Percentiles rank a stretch among this genome's conserved stretches.
phyloP scores from a whole-genome alignment of 768 basidiomycete genomes.

The Leccinum boreale region DNA sequence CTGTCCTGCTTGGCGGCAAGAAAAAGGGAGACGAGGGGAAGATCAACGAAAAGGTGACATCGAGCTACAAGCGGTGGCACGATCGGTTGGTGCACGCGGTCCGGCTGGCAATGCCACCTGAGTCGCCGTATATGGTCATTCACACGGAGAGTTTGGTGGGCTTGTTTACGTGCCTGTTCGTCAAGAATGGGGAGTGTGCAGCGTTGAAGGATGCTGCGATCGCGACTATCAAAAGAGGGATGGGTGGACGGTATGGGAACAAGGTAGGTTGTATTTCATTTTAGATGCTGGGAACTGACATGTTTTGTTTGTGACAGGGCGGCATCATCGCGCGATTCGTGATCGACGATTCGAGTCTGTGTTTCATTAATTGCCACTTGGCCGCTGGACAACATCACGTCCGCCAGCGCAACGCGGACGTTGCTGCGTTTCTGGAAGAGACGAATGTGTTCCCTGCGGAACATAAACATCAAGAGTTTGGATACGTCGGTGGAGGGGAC shows the following conservation, averaged over 20 bases:
- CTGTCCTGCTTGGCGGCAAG: conserved; percentile 72
- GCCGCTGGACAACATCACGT: conserved; percentile 91
- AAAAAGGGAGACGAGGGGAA: conserved; percentile 55
- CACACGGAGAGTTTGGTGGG: conserved; percentile 91
- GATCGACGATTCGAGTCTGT: conserved; percentile 88
- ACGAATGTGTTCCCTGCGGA: conserved; percentile 59
- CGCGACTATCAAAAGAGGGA: conserved; percentile 86
- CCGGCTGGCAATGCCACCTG: conserved; percentile 66
- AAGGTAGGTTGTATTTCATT: conserved; percentile 59
- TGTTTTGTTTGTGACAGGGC: conserved; percentile 47
- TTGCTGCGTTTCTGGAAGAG: conserved; percentile 84
- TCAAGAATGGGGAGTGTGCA: conserved; percentile 62
- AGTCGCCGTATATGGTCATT: conserved; percentile 72
- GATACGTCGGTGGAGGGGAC: conserved; percentile 88
- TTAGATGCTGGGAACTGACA: background rate
- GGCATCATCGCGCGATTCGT: conserved; percentile 88
- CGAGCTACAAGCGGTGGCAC: conserved; percentile 86
- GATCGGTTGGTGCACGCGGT: conserved; percentile 75
- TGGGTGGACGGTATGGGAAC: conserved; percentile 92
- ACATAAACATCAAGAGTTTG: conserved; percentile 50
- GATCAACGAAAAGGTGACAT: conserved; percentile 77
- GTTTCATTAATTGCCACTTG: conserved; percentile 95
- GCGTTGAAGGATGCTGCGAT: conserved; percentile 66
- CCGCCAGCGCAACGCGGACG: conserved; percentile 80
- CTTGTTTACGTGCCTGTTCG: conserved; percentile 72